phyloP scores from a whole-genome alignment of 495 filamentous ascomycete species.

The Aspergillus funiculosus region DNA sequence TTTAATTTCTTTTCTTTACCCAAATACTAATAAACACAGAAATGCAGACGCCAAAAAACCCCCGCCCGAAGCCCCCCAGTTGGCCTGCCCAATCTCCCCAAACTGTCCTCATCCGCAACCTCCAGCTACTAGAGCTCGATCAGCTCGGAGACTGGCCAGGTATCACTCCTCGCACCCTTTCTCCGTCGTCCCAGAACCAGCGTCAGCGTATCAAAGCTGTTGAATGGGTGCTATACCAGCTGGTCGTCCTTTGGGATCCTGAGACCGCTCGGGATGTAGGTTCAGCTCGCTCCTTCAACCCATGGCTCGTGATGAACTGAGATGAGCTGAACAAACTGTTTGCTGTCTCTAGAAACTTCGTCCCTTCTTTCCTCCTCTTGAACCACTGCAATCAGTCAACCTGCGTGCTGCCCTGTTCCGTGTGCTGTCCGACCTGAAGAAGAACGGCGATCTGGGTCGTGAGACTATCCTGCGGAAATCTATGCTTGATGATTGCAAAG shows the following conservation, averaged over 20 bases:
- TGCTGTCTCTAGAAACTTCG: conserved; percentile 61
- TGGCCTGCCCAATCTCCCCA: conserved; percentile 48
- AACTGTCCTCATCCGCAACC: conserved; percentile 70
- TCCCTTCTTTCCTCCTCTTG: conserved; percentile 82
- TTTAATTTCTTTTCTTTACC: background rate
- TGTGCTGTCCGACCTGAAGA: conserved; percentile 73
- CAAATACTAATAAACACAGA: conserved; percentile 8
- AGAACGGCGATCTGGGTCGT: conserved; percentile 71
- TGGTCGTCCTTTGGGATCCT: conserved; percentile 77
- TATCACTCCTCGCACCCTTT: conserved; percentile 59
- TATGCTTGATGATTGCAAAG: conserved; percentile 88
- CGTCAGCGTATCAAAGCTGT: conserved; percentile 70
- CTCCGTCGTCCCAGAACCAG: conserved; percentile 63
- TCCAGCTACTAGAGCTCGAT: conserved; percentile 74
- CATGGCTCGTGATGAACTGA: conserved; percentile 1
- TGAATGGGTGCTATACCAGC: conserved; percentile 79
- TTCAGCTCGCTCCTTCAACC: conserved; percentile 2
- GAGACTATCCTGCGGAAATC: conserved; percentile 77
- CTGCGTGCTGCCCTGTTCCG: conserved; percentile 80
- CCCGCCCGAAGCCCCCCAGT: conserved; percentile 31
- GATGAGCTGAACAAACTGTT: conserved; percentile 13
- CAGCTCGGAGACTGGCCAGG: conserved; percentile 68
- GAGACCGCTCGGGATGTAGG: conserved; percentile 62
- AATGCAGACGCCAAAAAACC: conserved; percentile 33
- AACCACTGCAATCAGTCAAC: conserved; percentile 82